Conservation (phyloP, 257 asterid species). For the Solanum etuberosum region DNA sequence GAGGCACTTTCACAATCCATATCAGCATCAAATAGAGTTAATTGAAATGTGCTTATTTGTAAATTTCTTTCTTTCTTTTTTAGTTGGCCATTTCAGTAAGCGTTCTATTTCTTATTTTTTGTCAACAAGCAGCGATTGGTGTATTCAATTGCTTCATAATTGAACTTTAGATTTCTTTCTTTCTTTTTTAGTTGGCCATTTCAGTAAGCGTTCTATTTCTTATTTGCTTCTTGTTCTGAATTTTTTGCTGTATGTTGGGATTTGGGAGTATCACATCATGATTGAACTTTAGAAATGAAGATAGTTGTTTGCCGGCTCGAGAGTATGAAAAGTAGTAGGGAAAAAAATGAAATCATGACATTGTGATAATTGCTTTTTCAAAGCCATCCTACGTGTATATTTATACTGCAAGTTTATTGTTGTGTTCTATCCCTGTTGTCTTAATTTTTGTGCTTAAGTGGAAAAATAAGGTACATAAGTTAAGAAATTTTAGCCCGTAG, state of each 20-base stretch:
- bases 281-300: not conserved
- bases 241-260: not conserved
- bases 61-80: not conserved
- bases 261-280: not conserved
- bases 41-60: not conserved
- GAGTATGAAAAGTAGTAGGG: not conserved
- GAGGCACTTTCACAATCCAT: not conserved
- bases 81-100: not conserved
- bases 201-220: no score
- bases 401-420: not conserved
- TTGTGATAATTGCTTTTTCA: not conserved
- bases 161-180: no score
- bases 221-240: not conserved
- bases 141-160: not conserved
- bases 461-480: not conserved
- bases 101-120: no score
- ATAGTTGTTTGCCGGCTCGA: not conserved
- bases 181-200: no score
- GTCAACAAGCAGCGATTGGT: not conserved
- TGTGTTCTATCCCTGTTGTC: not conserved
- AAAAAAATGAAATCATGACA: not conserved
- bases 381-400: not conserved
- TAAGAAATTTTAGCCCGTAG: not conserved
- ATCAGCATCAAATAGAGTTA: not conserved
- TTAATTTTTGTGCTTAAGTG: not conserved